Percentiles rank a stretch among this genome's conserved stretches.
Conservation (phyloP, 352 stramenopile genomes). For the Sclerospora graminicola region DNA sequence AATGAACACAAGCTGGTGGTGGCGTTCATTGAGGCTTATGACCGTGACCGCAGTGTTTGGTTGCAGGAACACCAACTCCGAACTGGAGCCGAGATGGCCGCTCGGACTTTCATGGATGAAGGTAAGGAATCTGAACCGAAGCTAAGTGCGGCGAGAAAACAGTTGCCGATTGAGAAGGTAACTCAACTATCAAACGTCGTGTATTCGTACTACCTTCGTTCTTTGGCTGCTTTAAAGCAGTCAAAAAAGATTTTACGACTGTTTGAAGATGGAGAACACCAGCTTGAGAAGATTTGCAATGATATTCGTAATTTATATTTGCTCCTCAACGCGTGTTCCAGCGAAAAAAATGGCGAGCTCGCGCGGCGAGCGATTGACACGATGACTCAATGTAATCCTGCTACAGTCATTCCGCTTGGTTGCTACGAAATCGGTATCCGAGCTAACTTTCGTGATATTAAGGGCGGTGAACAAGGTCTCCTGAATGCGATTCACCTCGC, state of each 20-base stretch:
- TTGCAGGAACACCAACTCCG: constrained; percentile 19
- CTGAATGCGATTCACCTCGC: constrained; percentile 30
- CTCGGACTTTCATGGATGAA: neutral
- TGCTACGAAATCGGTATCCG: constrained; percentile 31
- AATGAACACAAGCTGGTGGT: constrained; percentile 16
- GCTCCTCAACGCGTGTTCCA: constrained; percentile 21
- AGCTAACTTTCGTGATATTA: constrained; percentile 20
- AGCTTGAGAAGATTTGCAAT: constrained; percentile 17
- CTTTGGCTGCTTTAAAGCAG: constrained; percentile 15
- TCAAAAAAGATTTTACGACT: constrained; percentile 22
- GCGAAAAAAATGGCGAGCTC: constrained; percentile 22
- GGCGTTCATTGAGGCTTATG: constrained; percentile 28
- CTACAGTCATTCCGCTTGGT: constrained; percentile 18
- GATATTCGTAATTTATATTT: constrained; percentile 18
- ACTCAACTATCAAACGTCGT: constrained; percentile 11
- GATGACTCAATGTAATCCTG: constrained; percentile 13
- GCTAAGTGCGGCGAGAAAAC: neutral
- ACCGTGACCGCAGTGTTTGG: constrained; percentile 21
- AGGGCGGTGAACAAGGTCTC: constrained; percentile 17
- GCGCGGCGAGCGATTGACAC: constrained; percentile 23
- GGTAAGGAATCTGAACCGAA: neutral
- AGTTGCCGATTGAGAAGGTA: constrained; percentile 1
- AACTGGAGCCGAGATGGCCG: constrained; percentile 6
- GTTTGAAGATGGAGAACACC: constrained; percentile 15
- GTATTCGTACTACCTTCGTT: constrained; percentile 22